Conservation (phyloP, 805 yeast genomes). For the Ogataea paraovalis region DNA sequence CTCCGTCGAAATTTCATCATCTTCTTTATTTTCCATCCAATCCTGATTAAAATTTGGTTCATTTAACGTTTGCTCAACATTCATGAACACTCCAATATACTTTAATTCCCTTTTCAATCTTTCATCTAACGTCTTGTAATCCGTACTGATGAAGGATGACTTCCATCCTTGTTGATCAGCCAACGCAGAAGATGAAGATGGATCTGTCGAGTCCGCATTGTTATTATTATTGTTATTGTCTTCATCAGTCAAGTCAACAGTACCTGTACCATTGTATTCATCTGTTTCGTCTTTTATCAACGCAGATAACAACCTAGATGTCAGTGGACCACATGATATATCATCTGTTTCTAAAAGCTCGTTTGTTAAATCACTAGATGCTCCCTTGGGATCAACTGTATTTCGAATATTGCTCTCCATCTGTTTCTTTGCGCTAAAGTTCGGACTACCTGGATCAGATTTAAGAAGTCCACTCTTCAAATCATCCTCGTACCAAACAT, state of each 20-base stretch:
- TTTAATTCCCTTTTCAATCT: constrained; percentile 81
- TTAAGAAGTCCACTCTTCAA: constrained; percentile 29
- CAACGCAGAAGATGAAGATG: constrained; percentile 20
- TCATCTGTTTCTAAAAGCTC: constrained; percentile 65
- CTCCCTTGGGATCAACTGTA: constrained; percentile 48
- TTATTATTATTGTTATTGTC: constrained; percentile 1
- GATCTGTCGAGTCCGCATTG: neutral
- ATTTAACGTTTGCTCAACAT: constrained; percentile 40
- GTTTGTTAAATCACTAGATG: constrained; percentile 55
- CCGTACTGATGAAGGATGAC: constrained; percentile 44
- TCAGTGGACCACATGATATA: constrained; percentile 86
- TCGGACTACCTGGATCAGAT: constrained; percentile 9
- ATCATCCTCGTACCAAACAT: constrained; percentile 86
- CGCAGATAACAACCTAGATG: constrained; percentile 80
- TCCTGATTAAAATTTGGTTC: constrained; percentile 43
- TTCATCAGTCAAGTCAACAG: constrained; percentile 9
- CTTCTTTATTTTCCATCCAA: constrained; percentile 82
- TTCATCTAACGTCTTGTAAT: constrained; percentile 81
- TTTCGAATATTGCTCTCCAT: constrained; percentile 21
- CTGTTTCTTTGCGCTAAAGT: constrained; percentile 17
- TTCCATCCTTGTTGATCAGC: constrained; percentile 47
- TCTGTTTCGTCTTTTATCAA: constrained; percentile 46
- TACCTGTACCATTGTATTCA: constrained; percentile 13
- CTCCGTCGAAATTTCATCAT: constrained; percentile 90
- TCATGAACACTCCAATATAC: constrained; percentile 86